Base-by-base conservation (phyloP, 176 grass and related monocot genomes). In the Alloteropsis semialata region DNA sequence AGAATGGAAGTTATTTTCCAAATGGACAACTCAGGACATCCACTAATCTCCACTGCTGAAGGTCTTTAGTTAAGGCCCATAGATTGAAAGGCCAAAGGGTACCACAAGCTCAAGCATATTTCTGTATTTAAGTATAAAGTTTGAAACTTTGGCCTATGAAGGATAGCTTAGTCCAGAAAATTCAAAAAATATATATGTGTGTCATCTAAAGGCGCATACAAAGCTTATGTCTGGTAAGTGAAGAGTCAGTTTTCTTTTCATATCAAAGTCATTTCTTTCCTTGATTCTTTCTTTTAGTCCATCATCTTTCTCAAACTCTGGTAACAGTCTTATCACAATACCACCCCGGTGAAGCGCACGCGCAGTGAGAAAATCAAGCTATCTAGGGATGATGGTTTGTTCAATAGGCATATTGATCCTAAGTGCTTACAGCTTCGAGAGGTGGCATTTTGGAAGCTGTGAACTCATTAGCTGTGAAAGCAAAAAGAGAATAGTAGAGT, bases 401-500 rank as follows among this genome's bases (percentile, higher is more conserved):
- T 78, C 17, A 57, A 59, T 28, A 59, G 55, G n/a, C 3, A 25
- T 28, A 38, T 15, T 74, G 70, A 45, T 30, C 70, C 55, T 48
- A 56, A 50, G 10, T 29, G 15, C 18, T 22, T 14, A 41, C 38
- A 10, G 16, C 71, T 81, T 67, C 18, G 2, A 27, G 59, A 19
- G 65, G 48, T 53, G 36, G 72, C 18, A 65, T 46, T 79, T 75
- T 24, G 17, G 42, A 63, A 65, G 16, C 7, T 61, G 39, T 69
- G 39, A 54, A 63, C 43, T 8, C 58, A 55, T 43, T 74, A 13
- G 36, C 46, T 60, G 37, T 15, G 33, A 2, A 66, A 34, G 6
- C 42, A 67, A 58, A 86, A n/a, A n/a, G n/a, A n/a, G n/a, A n/a
- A n/a, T n/a, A n/a, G n/a, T 64, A 74, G 24, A 33, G 45, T 21